Percentiles rank a stretch among this genome's conserved stretches.
Conservation (phyloP, 2,329 filamentous ascomycete genomes). For the Coniochaeta hoffmannii region DNA sequence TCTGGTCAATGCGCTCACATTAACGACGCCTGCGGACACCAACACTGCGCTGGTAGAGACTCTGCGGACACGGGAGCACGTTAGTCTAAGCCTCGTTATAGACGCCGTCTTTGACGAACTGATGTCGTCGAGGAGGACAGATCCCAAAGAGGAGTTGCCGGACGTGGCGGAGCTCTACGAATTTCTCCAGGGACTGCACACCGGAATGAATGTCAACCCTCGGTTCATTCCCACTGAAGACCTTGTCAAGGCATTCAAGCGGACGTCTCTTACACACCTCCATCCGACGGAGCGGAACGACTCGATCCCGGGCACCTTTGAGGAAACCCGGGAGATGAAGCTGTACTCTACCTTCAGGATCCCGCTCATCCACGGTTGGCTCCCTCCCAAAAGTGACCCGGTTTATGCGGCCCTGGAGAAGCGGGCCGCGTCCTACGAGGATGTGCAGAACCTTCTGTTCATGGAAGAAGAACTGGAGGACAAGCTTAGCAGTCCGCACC, state of each 20-base stretch:
- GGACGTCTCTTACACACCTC: slow-evolving; percentile 44
- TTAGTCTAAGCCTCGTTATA: slow-evolving; percentile 77
- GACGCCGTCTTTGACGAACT: slow-evolving; percentile 91
- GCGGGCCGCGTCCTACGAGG: slow-evolving; percentile 79
- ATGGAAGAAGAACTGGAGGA: slow-evolving; percentile 81
- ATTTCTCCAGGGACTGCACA: slow-evolving; percentile 84
- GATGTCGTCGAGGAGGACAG: slow-evolving; percentile 65
- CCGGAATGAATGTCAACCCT: slow-evolving; percentile 97
- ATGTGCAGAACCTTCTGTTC: slow-evolving; percentile 83
- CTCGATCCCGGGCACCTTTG: slow-evolving; percentile 64
- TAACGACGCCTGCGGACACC: slow-evolving; percentile 64
- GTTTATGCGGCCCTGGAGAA: slow-evolving; percentile 64
- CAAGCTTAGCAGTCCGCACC: slow-evolving; percentile 51
- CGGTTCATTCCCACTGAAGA: slow-evolving; percentile 61
- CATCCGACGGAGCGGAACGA: slow-evolving; percentile 41
- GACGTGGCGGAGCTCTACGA: slow-evolving; percentile 83
- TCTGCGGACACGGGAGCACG: slow-evolving; percentile 72
- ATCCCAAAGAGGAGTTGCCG: slow-evolving; percentile 58
- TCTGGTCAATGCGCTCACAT: slow-evolving; percentile 81
- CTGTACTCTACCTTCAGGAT: slow-evolving; percentile 86
- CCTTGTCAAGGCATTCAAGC: slow-evolving; percentile 37
- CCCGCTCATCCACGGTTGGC: slow-evolving; percentile 88
- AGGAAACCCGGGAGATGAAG: slow-evolving; percentile 80
- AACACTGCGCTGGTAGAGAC: slow-evolving; percentile 71
- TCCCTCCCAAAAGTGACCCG: slow-evolving; percentile 60